Evolutionary conservation across 306 rosid species (phyloP), one percentile per base, ranked within the genome.

Genomic region (Geum urbanum): DNA sequence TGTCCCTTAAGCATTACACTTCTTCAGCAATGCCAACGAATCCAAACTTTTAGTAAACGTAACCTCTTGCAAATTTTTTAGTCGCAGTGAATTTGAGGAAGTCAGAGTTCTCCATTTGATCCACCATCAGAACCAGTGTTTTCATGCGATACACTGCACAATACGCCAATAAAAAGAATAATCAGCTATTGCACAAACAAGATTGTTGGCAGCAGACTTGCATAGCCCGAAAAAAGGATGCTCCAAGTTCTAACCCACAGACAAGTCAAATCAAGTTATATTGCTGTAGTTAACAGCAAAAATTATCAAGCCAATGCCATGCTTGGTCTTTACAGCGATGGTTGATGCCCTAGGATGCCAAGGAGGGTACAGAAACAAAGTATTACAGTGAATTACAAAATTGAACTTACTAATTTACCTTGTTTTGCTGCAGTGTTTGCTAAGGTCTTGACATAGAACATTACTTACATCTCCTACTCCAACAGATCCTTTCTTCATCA

Each of bases 371-470:
- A 44, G 35, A 44, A 43, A 44, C 27, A 19, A 63, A 11, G 69
- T 6, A 39, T 12, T 47, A 66, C 43, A 64, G 69, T 70, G 47
- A 73, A 74, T 70, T 40, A 67, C 20, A 77, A 27, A 71, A 61
- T 67, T 50, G 14, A 80, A 40, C 65, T 27, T 22, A 6, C 41
- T 24, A 57, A 24, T 2, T 63, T 84, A 91, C 96, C 92, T 84
- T 8, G 74, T 76, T 73, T 71, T 85, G 82, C 84, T 79, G 85
- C 96, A 95, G 77, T 95, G 99, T 74, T 81, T 73, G 83, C 96
- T 91, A 80, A 94, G 81, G 85, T 88, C 91, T 80, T 88, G 84
- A 74, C 99, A 94, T 70, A 94, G 88, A 82, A 88, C 91, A 80
- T 84, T 87, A 91, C 80, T 87, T 75, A 95, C 97, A 24, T 27